These are phyloP conservation scores for Gossypium sturtianum DNA, from an alignment of 345 rosid genomes.

Conservation along the genomic window DNA sequence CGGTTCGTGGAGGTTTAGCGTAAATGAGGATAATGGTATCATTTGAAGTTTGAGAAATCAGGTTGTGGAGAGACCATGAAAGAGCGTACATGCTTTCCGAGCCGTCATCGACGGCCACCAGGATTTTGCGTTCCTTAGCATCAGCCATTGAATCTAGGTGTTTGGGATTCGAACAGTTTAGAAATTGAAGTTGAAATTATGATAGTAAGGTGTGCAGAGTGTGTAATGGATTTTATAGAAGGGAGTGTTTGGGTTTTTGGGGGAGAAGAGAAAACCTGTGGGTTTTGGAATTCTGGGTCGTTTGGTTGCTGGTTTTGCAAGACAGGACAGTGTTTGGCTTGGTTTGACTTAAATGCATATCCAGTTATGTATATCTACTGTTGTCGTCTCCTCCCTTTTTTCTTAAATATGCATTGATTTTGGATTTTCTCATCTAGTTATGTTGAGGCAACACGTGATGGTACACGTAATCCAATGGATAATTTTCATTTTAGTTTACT, in stretches of 20 bases:
- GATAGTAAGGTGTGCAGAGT: not conserved
- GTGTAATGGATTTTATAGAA: not conserved
- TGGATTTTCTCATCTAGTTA: too few relatives aligned
- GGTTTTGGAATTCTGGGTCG: not conserved
- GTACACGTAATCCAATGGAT: too few relatives aligned
- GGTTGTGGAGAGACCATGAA: conserved; percentile 49
- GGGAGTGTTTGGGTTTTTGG: not conserved
- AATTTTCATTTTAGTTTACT: too few relatives aligned
- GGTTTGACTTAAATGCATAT: not conserved
- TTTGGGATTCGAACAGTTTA: not conserved
- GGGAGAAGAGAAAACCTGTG: not conserved
- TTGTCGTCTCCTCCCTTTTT: not conserved
- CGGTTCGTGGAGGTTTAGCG: conserved; percentile 32
- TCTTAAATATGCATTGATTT: too few relatives aligned
- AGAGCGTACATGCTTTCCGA: conserved; percentile 66
- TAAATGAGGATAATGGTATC: conserved; percentile 51
- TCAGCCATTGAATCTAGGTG: conserved; percentile 8
- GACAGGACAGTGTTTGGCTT: not conserved
- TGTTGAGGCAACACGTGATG: too few relatives aligned
- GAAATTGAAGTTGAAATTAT: not conserved
- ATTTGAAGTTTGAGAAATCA: conserved; percentile 22
- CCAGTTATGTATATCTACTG: not conserved
- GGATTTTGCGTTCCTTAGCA: conserved; percentile 31
- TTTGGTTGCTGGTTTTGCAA: conserved; percentile 1
- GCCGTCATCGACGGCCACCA: conserved; percentile 58